phyloP scores from a whole-genome alignment of 2,329 filamentous ascomycete genomes.

The Apiospora malaysiana region DNA sequence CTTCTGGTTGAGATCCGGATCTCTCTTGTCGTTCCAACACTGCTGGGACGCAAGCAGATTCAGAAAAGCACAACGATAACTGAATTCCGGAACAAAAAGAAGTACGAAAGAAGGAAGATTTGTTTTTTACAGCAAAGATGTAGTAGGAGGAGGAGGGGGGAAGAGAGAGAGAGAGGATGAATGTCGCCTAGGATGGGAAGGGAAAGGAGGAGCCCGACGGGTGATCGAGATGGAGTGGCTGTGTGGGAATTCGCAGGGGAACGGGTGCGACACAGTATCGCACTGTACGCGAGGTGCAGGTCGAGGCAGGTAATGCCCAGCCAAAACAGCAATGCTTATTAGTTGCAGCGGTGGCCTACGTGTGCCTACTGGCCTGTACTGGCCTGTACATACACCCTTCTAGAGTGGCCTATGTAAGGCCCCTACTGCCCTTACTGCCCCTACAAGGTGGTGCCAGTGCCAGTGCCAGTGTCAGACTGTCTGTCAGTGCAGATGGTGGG shows the following conservation, averaged over 20 bases:
- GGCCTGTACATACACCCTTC: too few relatives aligned
- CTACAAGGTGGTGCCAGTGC: background rate
- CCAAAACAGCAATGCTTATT: background rate
- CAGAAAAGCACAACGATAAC: constrained; percentile 14
- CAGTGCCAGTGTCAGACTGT: constrained; percentile 17
- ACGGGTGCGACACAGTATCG: background rate
- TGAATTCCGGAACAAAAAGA: constrained; percentile 17
- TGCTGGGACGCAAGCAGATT: constrained; percentile 12
- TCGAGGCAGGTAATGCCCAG: background rate
- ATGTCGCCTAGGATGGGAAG: constrained; percentile 6
- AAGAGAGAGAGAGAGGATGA: constrained; percentile 2
- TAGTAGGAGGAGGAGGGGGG: background rate
- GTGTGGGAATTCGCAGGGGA: constrained; percentile 13
- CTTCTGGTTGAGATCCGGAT: background rate
- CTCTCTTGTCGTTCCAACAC: constrained; percentile 17
- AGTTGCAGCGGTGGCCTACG: background rate
- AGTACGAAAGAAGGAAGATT: constrained; percentile 15
- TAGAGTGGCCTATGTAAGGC: too few relatives aligned
- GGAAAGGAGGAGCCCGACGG: constrained; percentile 20
- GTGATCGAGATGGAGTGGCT: constrained; percentile 22
- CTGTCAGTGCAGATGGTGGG: constrained; percentile 12
- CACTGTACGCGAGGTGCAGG: constrained; percentile 3
- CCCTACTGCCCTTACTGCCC: too few relatives aligned
- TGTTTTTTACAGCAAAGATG: constrained; percentile 12
- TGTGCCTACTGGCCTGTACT: too few relatives aligned